Conservation (phyloP, 331 rosid genomes). For the Pyrus hybrid region DNA sequence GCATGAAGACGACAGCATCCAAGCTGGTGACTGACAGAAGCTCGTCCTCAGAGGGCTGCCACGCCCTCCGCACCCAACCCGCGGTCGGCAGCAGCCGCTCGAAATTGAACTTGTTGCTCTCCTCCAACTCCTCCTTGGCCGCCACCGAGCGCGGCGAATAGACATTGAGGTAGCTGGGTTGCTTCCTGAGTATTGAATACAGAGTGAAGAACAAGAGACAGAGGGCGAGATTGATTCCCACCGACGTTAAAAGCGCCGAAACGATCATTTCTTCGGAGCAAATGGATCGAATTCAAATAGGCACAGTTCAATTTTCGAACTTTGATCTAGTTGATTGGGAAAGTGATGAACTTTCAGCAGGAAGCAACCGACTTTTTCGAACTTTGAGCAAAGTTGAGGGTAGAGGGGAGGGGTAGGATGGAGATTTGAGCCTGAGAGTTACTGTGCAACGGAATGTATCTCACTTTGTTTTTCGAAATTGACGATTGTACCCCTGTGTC, state of each 20-base stretch:
- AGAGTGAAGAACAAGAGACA: conserved; percentile 63
- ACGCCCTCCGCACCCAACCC: conserved; percentile 72
- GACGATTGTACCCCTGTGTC: no score
- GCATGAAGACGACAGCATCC: conserved; percentile 73
- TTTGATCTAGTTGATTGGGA: background rate
- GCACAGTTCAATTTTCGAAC: background rate
- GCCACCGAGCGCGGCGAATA: conserved; percentile 61
- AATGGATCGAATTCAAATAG: background rate
- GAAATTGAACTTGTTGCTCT: conserved; percentile 42
- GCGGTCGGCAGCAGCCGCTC: conserved; percentile 63
- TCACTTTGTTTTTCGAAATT: no score
- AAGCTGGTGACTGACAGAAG: conserved; percentile 48
- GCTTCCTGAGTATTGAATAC: conserved; percentile 72
- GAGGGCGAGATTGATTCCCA: conserved; percentile 74
- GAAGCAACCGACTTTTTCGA: no score
- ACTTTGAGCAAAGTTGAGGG: no score
- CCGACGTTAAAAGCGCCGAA: conserved; percentile 75
- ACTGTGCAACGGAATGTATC: no score
- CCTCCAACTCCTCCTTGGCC: conserved; percentile 29
- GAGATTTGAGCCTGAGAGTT: no score
- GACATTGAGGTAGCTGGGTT: conserved; percentile 51
- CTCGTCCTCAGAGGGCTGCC: conserved; percentile 65
- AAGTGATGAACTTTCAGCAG: no score
- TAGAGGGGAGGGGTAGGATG: no score
- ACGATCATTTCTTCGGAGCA: conserved; percentile 41